Evolutionary conservation across 768 basidiomycete genomes (phyloP).

Genomic region (Boletus barrowsii): DNA sequence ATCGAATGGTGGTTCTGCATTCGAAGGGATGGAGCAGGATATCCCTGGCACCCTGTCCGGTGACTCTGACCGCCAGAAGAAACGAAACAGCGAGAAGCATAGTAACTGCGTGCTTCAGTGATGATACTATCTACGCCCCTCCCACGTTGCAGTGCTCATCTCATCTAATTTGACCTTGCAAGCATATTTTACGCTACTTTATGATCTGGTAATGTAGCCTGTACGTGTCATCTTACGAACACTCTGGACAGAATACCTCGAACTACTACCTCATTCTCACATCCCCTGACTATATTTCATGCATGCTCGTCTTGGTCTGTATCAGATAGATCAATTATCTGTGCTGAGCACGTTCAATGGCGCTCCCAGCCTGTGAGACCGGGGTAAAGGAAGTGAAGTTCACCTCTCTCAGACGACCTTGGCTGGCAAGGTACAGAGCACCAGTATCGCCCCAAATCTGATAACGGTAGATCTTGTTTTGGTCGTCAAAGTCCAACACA

Average conservation of each 20-base stretch:
- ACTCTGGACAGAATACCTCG: constrained; percentile 8
- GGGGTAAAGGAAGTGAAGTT: background rate
- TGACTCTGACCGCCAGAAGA: constrained; percentile 26
- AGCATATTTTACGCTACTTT: constrained; percentile 14
- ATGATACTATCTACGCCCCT: constrained; percentile 2
- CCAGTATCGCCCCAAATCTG: constrained; percentile 72
- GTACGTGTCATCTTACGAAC: constrained; percentile 4
- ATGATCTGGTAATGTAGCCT: constrained; percentile 19
- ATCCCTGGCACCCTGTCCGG: constrained; percentile 3
- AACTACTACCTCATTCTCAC: background rate
- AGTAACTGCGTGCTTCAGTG: constrained; percentile 28
- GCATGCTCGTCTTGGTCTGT: constrained; percentile 10
- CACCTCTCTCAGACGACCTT: constrained; percentile 38
- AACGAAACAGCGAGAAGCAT: constrained; percentile 27
- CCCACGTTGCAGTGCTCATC: background rate
- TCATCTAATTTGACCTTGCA: background rate
- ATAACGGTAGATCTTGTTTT: constrained; percentile 53
- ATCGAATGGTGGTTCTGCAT: constrained; percentile 5
- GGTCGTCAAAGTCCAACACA: constrained; percentile 57
- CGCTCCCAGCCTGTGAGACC: background rate
- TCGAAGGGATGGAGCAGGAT: constrained; percentile 9
- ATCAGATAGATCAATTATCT: constrained; percentile 7
- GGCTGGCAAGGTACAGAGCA: constrained; percentile 56
- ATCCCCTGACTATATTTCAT: background rate
- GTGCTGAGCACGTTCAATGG: background rate